Evolutionary conservation across 2,329 filamentous ascomycete genomes (phyloP).

Genomic region (Blumeriella jaapii): DNA sequence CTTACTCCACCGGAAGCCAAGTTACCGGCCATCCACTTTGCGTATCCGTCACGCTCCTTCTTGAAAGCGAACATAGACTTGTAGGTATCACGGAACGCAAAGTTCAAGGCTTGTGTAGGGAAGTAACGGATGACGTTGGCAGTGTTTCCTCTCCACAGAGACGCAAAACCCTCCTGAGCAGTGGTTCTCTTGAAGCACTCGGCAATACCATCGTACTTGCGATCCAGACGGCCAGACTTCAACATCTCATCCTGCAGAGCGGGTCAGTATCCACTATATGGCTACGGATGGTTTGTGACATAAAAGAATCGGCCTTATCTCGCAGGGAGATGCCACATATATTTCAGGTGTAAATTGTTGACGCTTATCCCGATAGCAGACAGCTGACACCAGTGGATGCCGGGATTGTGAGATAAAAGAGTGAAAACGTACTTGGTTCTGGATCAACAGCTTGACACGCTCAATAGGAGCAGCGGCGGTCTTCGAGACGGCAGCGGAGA

Average conservation of each 20-base stretch:
- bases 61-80: conserved; percentile 99
- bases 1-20: conserved; percentile 98
- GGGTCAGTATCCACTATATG: conserved; percentile 12
- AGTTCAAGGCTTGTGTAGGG: conserved; percentile 99
- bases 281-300: background rate
- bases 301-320: background rate
- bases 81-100: conserved; percentile 99
- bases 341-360: too few species aligned
- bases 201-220: conserved; percentile 84
- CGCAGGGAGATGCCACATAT: too few species aligned
- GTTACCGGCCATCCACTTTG: conserved; percentile 99
- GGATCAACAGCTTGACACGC: conserved; percentile 99
- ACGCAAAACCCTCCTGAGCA: conserved; percentile 82
- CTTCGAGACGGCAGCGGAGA: conserved; percentile 99
- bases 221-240: conserved; percentile 94
- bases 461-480: conserved; percentile 99
- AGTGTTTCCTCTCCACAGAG: conserved; percentile 99
- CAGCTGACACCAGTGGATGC: conserved; percentile 8
- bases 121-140: conserved; percentile 99
- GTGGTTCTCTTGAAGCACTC: conserved; percentile 95
- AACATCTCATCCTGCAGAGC: conserved; percentile 91
- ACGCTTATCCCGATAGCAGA: too few species aligned
- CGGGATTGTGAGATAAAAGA: background rate
- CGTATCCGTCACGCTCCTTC: conserved; percentile 98
- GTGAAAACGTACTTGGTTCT: conserved; percentile 79